Base-by-base conservation (phyloP, 2,329 filamentous ascomycete species). In the Curvularia lunata region DNA sequence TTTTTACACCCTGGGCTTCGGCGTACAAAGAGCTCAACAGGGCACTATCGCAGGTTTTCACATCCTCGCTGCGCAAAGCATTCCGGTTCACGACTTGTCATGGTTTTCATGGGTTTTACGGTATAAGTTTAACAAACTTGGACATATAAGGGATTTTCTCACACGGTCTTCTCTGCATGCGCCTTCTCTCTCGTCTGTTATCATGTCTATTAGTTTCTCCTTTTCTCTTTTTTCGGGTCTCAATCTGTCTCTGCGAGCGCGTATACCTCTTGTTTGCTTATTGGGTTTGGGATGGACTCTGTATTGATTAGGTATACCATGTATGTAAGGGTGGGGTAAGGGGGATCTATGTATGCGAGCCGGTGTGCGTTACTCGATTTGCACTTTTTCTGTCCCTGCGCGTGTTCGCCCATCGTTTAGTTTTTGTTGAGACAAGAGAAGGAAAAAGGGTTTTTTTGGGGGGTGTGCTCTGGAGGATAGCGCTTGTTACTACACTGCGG, bases 261-360 rank as follows among this genome's bases (percentile, higher is more conserved):
- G 70, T 64, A 75, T 75, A 75, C 72, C 71, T 76, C 32, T 49
- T 58, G 53, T 19, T 46, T 32, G n/a, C 9, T 30, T 46, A 9
- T 45, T 50, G 62, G 43, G 10, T 59, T 61, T 48, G 59, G 60
- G 59, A 38, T 43, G 54, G 48, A 28, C 25, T 42, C 42, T 62
- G 53, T 59, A 58, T 68, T 60, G 67, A 70, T 67, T 56, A 62
- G 64, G 66, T 69, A 69, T 42, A 42, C 34, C 45, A 42, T 53
- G 40, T 42, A 42, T 25, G 40, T 25, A 27, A 25, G 12, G 40
- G 40, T 30, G 28, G 28, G 10, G 6, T 30, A 12, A 9, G 28
- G 10, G 21, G 21, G 21, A n/a, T n/a, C 6, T n/a, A 27, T 42
- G 21, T 42, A 25, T 42, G 21, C 16, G 40, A 4, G 40, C 23